Base-by-base conservation (phyloP, 352 stramenopile species). In the Paralagenidium karlingii region DNA sequence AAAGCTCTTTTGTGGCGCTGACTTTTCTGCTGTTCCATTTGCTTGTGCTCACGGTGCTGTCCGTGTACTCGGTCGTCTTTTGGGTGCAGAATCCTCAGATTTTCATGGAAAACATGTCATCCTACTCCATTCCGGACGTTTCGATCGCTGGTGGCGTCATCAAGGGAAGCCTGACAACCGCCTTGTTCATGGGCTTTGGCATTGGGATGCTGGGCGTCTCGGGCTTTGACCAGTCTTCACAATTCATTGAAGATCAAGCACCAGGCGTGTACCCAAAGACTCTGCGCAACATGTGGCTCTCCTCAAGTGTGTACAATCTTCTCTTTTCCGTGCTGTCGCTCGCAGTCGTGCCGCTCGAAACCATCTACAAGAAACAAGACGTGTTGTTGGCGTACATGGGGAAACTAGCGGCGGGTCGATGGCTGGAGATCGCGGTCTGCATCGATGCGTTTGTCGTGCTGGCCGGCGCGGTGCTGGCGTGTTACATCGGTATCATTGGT, bases 191-290 rank as follows among this genome's bases (percentile, higher is more conserved):
- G 27, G 74, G 74, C 19, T 74, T 69, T 21, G 64, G 51, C 8
- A 47, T 51, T 1, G 77, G 77, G n/a, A 75, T 94, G 58, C 61
- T 94, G 8, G 66, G 80, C 34, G 69, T 92, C 39, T 82, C 63
- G 3, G 82, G 82, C 3, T 94, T 94, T 42, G 82, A 94, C 49
- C 83, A 55, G 18, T 77, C 60, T 29, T 58, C 73, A 12, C 76
- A 93, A 47, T 93, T 89, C 47, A 67, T 94, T 21, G 77, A 94
- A 51, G 74, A 87, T 45, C 77, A 93, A 39, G 63, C 54, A 11
- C 56, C 63, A 1, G 75, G 79, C 2, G 78, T 88, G 1, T 94
- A 92, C 42, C 65, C 68, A 1, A 82, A 83, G 51, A 90, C 75
- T 7, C 56, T 93, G 25, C 69, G 63, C 24, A 82, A 81, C 51